phyloP scores from a whole-genome alignment of 805 yeast species.

The Nadsonia fulvescens region DNA sequence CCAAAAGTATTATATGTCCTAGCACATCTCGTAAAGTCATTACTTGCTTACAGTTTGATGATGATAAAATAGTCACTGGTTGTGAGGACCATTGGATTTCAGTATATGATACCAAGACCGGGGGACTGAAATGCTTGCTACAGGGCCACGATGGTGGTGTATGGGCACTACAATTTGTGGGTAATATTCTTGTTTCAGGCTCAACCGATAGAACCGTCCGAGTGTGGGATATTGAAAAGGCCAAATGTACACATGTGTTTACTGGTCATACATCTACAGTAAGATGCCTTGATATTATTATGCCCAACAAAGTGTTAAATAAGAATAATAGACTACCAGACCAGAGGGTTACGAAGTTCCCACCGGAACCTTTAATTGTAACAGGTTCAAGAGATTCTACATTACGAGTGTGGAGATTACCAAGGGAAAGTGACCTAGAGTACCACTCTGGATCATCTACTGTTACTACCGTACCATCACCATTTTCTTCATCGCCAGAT shows the following conservation, averaged over 20 bases:
- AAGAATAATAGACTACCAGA: slow-evolving; percentile 47
- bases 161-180: slow-evolving; percentile 87
- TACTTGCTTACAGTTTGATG: slow-evolving; percentile 87
- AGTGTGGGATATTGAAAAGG: slow-evolving; percentile 77
- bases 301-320: slow-evolving; percentile 33
- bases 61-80: slow-evolving; percentile 78
- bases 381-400: slow-evolving; percentile 83
- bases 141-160: slow-evolving; percentile 95
- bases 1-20: slow-evolving; percentile 44
- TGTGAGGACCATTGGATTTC: slow-evolving; percentile 75
- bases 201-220: slow-evolving; percentile 89
- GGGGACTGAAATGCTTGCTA: slow-evolving; percentile 41
- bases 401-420: slow-evolving; percentile 70
- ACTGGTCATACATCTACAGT: slow-evolving; percentile 87
- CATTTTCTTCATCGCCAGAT: slow-evolving; percentile 16
- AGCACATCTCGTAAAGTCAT: slow-evolving; percentile 74
- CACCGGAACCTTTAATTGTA: slow-evolving; percentile 50
- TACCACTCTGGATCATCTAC: slow-evolving; percentile 13
- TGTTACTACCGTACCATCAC: too few relatives aligned
- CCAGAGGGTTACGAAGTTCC: slow-evolving; percentile 35
- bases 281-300: slow-evolving; percentile 70
- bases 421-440: slow-evolving; percentile 25
- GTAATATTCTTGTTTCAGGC: slow-evolving; percentile 72
- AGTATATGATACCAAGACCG: slow-evolving; percentile 62
- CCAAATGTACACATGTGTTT: slow-evolving; percentile 78